phyloP scores from a whole-genome alignment of 768 basidiomycete species.

The Tulasnella sp. region DNA sequence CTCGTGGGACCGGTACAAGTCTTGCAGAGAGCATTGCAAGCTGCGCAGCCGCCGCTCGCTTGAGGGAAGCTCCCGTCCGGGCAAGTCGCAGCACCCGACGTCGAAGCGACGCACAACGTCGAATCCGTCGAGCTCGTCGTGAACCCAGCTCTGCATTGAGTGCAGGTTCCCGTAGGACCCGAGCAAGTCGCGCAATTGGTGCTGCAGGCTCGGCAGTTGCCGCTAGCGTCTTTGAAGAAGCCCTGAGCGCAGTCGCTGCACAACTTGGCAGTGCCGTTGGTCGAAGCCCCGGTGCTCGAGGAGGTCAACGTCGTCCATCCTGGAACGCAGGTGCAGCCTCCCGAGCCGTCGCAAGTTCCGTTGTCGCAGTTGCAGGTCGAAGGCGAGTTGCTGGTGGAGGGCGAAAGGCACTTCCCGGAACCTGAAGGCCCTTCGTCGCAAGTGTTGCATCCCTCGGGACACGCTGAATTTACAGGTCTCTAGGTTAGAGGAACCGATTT shows the following conservation, averaged over 20 bases:
- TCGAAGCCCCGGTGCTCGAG: slow-evolving; percentile 39
- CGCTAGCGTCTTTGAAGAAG: slow-evolving; percentile 58
- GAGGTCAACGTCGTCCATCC: slow-evolving; percentile 47
- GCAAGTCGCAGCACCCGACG: slow-evolving; percentile 40
- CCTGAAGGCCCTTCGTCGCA: slow-evolving; percentile 78
- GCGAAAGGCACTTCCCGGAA: slow-evolving; percentile 54
- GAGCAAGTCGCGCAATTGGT: slow-evolving; percentile 63
- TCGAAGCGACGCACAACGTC: slow-evolving; percentile 47
- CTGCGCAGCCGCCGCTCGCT: slow-evolving; percentile 37
- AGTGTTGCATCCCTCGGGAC: slow-evolving; percentile 51
- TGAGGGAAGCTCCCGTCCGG: slow-evolving; percentile 53
- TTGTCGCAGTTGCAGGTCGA: slow-evolving; percentile 73
- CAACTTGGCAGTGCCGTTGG: slow-evolving; percentile 35
- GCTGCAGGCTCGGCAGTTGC: slow-evolving; percentile 70
- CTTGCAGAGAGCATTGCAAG: slow-evolving; percentile 54
- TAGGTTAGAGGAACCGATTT: background rate
- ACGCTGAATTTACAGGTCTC: slow-evolving; percentile 24
- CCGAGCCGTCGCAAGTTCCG: slow-evolving; percentile 55
- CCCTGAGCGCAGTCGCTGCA: slow-evolving; percentile 66
- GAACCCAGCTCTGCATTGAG: slow-evolving; percentile 58
- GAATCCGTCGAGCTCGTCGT: slow-evolving; percentile 53
- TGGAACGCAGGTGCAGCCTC: slow-evolving; percentile 62
- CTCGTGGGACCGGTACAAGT: slow-evolving; percentile 61
- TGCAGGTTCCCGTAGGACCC: slow-evolving; percentile 55
- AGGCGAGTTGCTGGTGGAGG: slow-evolving; percentile 33